Evolutionary conservation across 345 rosid genomes (phyloP).

Genomic region (Euclidium syriacum): DNA sequence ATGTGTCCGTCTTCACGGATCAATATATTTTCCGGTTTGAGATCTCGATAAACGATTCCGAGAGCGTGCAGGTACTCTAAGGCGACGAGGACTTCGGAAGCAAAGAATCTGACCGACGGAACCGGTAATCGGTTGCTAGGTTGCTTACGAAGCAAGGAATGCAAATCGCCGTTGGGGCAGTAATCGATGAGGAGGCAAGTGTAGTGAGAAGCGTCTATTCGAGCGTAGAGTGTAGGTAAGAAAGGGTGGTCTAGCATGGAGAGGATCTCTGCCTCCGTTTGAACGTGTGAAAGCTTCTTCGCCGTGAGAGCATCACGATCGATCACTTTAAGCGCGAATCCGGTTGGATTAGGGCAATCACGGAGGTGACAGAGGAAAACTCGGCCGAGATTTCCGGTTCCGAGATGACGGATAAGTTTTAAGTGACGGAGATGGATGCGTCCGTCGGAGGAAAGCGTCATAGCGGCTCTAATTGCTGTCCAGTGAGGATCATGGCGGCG

Average conservation of each 20-base stretch:
- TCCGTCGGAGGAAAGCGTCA: conserved; percentile 53
- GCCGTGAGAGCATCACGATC: conserved; percentile 46
- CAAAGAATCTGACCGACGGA: conserved; percentile 58
- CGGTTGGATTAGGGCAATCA: conserved; percentile 40
- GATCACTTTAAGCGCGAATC: conserved; percentile 63
- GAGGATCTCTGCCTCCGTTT: conserved; percentile 61
- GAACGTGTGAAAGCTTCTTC: conserved; percentile 55
- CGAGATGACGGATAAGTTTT: conserved; percentile 65
- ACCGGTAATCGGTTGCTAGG: conserved; percentile 53
- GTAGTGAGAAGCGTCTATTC: conserved; percentile 68
- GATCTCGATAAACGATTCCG: conserved; percentile 77
- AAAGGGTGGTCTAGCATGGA: conserved; percentile 74
- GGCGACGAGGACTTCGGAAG: conserved; percentile 72
- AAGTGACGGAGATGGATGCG: conserved; percentile 56
- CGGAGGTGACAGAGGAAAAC: conserved; percentile 72
- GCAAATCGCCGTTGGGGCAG: conserved; percentile 90
- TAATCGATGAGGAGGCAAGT: conserved; percentile 76
- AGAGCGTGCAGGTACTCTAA: conserved; percentile 80
- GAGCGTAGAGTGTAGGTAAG: conserved; percentile 78
- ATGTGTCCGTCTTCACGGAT: conserved; percentile 78
- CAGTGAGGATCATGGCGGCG: conserved; percentile 55
- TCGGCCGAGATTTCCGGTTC: conserved; percentile 65
- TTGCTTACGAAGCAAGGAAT: conserved; percentile 69
- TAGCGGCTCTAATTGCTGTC: conserved; percentile 57
- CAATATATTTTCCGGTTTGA: conserved; percentile 89